phyloP scores from a whole-genome alignment of 2,329 filamentous ascomycete species.

The Venturia carpophila region DNA sequence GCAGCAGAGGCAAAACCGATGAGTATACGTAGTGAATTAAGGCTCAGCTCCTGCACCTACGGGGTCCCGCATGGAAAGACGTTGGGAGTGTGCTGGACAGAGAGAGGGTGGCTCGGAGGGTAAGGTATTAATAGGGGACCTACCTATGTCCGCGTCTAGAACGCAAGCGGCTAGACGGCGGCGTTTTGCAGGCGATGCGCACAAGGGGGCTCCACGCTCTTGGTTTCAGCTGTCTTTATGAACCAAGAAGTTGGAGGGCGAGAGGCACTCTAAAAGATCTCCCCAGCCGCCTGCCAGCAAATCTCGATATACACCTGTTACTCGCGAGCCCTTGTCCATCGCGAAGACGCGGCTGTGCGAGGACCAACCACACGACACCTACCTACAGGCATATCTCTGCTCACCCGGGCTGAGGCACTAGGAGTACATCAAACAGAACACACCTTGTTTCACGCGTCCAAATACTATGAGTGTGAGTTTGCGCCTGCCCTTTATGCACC shows the following conservation, averaged over 20 bases:
- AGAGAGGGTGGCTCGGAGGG: neutral
- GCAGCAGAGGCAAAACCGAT: neutral
- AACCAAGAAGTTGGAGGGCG: neutral
- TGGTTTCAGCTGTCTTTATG: neutral
- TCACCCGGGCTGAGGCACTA: neutral
- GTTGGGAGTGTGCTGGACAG: neutral
- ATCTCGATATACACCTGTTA: neutral
- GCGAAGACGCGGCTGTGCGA: neutral
- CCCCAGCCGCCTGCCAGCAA: conserved; percentile 3
- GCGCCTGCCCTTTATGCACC: neutral
- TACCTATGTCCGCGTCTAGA: neutral
- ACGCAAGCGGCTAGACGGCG: neutral
- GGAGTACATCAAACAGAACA: conserved; percentile 6
- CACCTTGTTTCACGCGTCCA: conserved; percentile 5
- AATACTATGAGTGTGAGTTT: conserved; percentile 17
- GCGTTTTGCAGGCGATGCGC: neutral
- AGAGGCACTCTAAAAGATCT: neutral
- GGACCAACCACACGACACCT: neutral
- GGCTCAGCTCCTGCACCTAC: conserved; percentile 5
- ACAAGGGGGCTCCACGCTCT: neutral
- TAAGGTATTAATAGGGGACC: neutral
- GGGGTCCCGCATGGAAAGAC: neutral
- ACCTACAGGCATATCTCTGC: neutral
- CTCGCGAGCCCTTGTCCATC: neutral
- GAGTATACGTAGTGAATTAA: neutral